Evolutionary conservation across 2,329 filamentous ascomycete species (phyloP).

Genomic region (Fonsecaea pedrosoi): DNA sequence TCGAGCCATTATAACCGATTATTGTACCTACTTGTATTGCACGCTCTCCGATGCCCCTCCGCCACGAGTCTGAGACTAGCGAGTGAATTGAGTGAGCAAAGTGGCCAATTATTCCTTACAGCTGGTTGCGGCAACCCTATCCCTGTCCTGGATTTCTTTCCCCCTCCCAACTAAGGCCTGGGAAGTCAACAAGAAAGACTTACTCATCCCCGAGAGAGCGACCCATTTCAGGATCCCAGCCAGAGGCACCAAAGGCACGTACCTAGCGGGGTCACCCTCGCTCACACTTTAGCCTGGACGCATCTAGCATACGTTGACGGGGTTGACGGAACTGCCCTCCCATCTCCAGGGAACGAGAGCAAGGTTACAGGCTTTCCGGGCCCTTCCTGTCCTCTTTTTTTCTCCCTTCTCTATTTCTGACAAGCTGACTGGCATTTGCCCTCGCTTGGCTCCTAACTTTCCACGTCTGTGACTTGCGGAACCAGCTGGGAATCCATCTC

Average conservation of each 20-base stretch:
- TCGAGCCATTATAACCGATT: slow-evolving; percentile 22
- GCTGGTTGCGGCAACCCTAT: slow-evolving; percentile 25
- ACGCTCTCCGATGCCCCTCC: slow-evolving; percentile 19
- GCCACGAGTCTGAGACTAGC: slow-evolving; percentile 26
- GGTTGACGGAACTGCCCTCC: slow-evolving; percentile 9
- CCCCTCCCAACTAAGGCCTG: neutral
- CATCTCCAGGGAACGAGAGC: slow-evolving; percentile 16
- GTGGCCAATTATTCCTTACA: slow-evolving; percentile 26
- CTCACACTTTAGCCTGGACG: slow-evolving; percentile 21
- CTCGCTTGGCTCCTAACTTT: slow-evolving; percentile 24
- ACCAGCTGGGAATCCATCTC: slow-evolving; percentile 9
- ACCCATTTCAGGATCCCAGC: slow-evolving; percentile 17
- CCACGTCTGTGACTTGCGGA: neutral
- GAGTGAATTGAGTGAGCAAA: neutral
- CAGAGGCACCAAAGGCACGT: slow-evolving; percentile 26
- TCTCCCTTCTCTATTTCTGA: neutral
- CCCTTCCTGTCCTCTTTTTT: neutral
- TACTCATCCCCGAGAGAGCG: slow-evolving; percentile 1
- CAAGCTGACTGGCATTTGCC: slow-evolving; percentile 30
- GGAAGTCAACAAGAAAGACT: neutral
- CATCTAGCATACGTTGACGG: slow-evolving; percentile 27
- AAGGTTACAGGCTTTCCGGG: slow-evolving; percentile 1
- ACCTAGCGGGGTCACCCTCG: slow-evolving; percentile 35
- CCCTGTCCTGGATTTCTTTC: slow-evolving; percentile 2
- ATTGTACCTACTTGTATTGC: slow-evolving; percentile 13